Evolutionary conservation across 1,284 basidiomycete genomes (phyloP).

Genomic region (Sparassis latifolia): DNA sequence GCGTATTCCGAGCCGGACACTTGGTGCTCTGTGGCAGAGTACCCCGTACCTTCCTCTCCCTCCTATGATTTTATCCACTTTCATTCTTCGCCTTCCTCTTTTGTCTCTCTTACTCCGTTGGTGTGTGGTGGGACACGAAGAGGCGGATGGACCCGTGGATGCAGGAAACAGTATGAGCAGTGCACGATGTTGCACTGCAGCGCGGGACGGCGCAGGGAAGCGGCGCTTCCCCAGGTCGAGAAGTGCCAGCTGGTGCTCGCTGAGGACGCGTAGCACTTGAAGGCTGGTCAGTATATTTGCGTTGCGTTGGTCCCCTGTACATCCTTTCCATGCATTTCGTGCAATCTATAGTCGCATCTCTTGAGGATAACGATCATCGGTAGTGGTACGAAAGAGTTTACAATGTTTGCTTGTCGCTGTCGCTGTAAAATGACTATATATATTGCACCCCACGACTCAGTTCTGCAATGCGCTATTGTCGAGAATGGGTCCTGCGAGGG

Average conservation of each 20-base stretch:
- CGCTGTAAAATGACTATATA: too few species aligned
- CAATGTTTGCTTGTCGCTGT: too few species aligned
- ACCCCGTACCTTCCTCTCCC: conserved; percentile 17
- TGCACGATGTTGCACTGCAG: conserved; percentile 11
- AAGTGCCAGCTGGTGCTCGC: conserved; percentile 11
- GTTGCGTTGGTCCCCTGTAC: conserved; percentile 25
- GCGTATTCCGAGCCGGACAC: conserved; percentile 22
- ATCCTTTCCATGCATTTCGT: conserved; percentile 2
- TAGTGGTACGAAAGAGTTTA: neutral
- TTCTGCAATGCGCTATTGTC: too few species aligned
- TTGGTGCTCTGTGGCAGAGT: conserved; percentile 18
- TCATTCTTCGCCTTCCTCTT: conserved; percentile 4
- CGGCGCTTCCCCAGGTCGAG: conserved; percentile 31
- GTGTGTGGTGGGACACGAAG: conserved; percentile 3
- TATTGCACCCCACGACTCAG: too few species aligned
- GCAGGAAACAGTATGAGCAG: conserved; percentile 4
- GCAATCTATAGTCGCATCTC: conserved; percentile 9
- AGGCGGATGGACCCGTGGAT: conserved; percentile 2
- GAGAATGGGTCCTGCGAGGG: too few species aligned
- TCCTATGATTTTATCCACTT: conserved; percentile 10
- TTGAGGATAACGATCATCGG: neutral
- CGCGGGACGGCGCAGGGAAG: conserved; percentile 28
- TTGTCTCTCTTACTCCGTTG: neutral
- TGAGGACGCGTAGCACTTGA: conserved; percentile 5
- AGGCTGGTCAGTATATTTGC: conserved; percentile 17